Conservation (phyloP, 257 asterid species). For the Mentha longifolia region DNA sequence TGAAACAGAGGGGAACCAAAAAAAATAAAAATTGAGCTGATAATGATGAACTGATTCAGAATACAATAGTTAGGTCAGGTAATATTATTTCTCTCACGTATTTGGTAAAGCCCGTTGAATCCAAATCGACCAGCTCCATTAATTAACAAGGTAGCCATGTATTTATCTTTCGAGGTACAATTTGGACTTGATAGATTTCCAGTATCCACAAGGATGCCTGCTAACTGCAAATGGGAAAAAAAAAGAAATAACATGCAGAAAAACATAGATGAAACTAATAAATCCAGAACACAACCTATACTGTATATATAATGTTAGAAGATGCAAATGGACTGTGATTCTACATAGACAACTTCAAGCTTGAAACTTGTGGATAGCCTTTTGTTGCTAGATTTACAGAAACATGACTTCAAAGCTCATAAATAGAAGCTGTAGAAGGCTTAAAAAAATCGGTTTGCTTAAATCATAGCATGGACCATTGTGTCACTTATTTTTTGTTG, state of each 20-base stretch:
- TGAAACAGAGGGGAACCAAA: constrained; percentile 30
- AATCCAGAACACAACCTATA: constrained; percentile 18
- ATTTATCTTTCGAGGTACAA: constrained; percentile 70
- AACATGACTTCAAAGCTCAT: not conserved
- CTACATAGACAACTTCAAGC: constrained; percentile 19
- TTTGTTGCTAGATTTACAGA: not conserved
- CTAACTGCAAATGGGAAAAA: constrained; percentile 54
- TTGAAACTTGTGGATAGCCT: constrained; percentile 13
- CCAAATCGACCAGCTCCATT: constrained; percentile 91
- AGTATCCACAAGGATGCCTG: constrained; percentile 83
- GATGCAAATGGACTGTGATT: not conserved
- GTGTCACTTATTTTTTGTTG: not conserved
- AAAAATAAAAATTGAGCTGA: not conserved
- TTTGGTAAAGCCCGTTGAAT: constrained; percentile 74
- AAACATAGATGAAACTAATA: not conserved
- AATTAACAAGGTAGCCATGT: constrained; percentile 78
- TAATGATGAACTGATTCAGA: constrained; percentile 19
- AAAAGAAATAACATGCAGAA: not conserved
- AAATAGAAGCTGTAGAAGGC: not conserved
- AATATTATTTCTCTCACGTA: constrained; percentile 47
- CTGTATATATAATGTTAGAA: not conserved
- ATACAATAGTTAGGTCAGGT: not conserved
- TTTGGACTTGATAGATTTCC: constrained; percentile 60
- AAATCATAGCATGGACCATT: not conserved
- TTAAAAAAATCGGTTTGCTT: not conserved